Conservation (phyloP, 495 filamentous ascomycete genomes). For the Trichoderma erinaceum region DNA sequence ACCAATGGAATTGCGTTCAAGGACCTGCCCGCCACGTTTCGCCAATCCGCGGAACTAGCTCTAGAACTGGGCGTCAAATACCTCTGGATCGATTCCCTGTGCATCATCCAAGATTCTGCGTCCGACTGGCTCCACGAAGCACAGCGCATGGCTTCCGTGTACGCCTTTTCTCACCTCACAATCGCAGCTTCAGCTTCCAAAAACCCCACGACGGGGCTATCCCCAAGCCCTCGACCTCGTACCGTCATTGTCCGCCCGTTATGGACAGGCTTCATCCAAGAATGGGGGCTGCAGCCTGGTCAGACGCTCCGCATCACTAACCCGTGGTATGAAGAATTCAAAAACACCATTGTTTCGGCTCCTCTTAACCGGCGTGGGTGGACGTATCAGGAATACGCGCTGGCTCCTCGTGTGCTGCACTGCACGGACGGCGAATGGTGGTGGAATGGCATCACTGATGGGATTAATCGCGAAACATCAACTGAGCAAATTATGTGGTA, state of each 20-base stretch:
- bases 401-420: slow-evolving; percentile 23
- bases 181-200: slow-evolving; percentile 18
- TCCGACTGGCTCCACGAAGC: slow-evolving; percentile 20
- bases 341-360: not conserved
- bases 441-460: not conserved
- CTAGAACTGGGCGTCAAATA: slow-evolving; percentile 16
- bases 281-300: slow-evolving; percentile 7
- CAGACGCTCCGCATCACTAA: slow-evolving; percentile 5
- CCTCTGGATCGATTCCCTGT: slow-evolving; percentile 24
- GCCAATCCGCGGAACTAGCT: not conserved
- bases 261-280: not conserved
- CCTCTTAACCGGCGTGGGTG: slow-evolving; percentile 25
- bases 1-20: not conserved
- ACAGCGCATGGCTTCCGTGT: slow-evolving; percentile 19
- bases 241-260: not conserved
- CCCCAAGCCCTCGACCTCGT: not conserved
- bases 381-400: slow-evolving; percentile 26
- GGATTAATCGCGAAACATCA: not conserved
- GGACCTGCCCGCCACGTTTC: not conserved
- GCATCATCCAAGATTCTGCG: slow-evolving; percentile 22
- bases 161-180: slow-evolving; percentile 16
- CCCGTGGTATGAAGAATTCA: not conserved
- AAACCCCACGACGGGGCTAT: slow-evolving; percentile 14
- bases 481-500: not conserved
- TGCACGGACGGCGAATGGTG: slow-evolving; percentile 28